phyloP scores from a whole-genome alignment of 1,284 basidiomycete genomes.

The Testicularia cyperi region DNA sequence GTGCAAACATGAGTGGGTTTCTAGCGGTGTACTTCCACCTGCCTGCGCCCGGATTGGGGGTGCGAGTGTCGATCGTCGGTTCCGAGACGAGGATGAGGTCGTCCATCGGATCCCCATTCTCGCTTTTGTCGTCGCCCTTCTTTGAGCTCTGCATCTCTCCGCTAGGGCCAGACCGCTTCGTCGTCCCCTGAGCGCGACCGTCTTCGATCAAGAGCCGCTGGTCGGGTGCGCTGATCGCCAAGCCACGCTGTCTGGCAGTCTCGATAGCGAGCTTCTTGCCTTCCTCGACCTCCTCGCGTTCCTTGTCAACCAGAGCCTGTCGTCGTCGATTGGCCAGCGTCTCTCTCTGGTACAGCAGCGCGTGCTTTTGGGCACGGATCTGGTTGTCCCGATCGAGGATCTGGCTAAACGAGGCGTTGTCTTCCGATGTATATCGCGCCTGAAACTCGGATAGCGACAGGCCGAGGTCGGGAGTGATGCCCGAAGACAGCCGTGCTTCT shows the following conservation, averaged over 20 bases:
- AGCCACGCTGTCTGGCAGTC: too few relatives aligned
- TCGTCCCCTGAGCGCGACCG: too few relatives aligned
- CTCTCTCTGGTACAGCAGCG: conserved; percentile 47
- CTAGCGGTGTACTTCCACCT: conserved; percentile 37
- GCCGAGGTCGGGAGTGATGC: conserved; percentile 9
- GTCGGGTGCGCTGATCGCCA: too few relatives aligned
- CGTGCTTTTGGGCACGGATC: conserved; percentile 31
- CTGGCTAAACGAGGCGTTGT: conserved; percentile 55
- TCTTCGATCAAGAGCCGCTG: too few relatives aligned
- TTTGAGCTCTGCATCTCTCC: too few relatives aligned
- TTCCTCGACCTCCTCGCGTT: conserved; percentile 10
- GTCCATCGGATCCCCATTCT: too few relatives aligned
- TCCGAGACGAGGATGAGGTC: too few relatives aligned
- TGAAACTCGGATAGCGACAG: conserved; percentile 49
- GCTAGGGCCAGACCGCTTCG: too few relatives aligned
- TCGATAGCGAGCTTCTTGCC: conserved; percentile 35
- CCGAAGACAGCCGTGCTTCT: conserved; percentile 13
- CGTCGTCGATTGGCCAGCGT: conserved; percentile 20
- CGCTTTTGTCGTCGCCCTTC: too few relatives aligned
- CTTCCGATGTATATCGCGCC: conserved; percentile 52
- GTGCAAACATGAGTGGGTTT: conserved; percentile 45
- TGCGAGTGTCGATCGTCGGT: background rate
- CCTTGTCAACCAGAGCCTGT: conserved; percentile 7
- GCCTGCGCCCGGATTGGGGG: conserved; percentile 3
- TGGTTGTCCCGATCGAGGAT: conserved; percentile 45